Base-by-base conservation (phyloP, 352 stramenopile species). In the Globisporangium takayamanum region DNA sequence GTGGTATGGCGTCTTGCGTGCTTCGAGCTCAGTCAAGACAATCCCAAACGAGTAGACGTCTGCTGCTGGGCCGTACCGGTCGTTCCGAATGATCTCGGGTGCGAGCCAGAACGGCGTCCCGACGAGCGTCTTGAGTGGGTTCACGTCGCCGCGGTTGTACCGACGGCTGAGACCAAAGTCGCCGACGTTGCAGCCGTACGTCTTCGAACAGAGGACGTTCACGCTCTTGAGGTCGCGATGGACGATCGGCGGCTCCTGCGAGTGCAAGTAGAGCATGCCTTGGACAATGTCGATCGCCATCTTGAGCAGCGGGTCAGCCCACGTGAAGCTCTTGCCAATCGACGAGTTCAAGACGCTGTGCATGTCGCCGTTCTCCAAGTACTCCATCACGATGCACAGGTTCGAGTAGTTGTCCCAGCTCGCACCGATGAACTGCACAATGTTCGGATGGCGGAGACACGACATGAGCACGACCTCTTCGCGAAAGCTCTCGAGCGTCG, bases 21-120 rank as follows among this genome's bases (percentile, higher is more conserved):
- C 90, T 60, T 95, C 84, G 22, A 95, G 78, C 55, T 94, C 84
- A 0, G 86, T 95, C 18, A 95, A 70, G 53, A 95, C 84, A 45
- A 95, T 95, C 20, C 84, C 86, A 42, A 95, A 95, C 41, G 86
- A 95, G 61, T 91, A 95, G n/a, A 95, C 76, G 47, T 95, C 86
- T 22, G 86, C 86, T 8, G 76, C 73, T 0, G 81, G 75, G 1
- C 82, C 84, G 60, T 95, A 95, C 2, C 75, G 74, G 55, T 95
- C 86, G 49, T 86, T 93, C 20, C 86, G 82, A 53, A 95, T 95
- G 52, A 95, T 89, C 68, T 95, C 86, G 1, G 86, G 86, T 11
- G 86, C 86, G 36, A 95, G 75, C 86, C 86, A 95, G 52, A 94
- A 95, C 14, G 84, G 84, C 6, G 86, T 95, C 1, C 86, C 86